Evolutionary conservation across 2,329 filamentous ascomycete species (phyloP), one percentile per base, ranked within the genome.

Genomic region (Elsinoe ampelina): DNA sequence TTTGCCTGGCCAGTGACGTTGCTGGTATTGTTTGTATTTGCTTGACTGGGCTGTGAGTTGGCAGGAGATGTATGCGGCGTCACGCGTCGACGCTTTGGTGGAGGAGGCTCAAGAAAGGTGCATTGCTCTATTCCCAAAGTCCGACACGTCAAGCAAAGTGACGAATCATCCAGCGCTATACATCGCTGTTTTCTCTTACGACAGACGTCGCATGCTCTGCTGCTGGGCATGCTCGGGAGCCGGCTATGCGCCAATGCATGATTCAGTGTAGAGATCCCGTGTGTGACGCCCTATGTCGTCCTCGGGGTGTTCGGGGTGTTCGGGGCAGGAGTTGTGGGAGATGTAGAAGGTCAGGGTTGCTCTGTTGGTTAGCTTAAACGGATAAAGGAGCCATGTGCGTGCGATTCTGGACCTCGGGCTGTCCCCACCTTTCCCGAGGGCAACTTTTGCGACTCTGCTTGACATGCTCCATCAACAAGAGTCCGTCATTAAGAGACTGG

Each of bases 101-200:
- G 57, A 7, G 56, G 38, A 15, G 57, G 57, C 26, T 59, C 57
- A n/a, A 84, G 77, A 68, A 90, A 83, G 50, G 88, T 91, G 72
- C 88, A 93, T 63, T 89, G 84, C 67, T 87, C 81, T 64, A 84
- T 85, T 71, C 85, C 48, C 7, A 52, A 84, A 67, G 84, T 83
- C 68, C 87, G 84, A 59, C 64, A 66, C 17, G 63, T 57, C 34
- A 64, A 60, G 30, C 63, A 65, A 20, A 61, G 59, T 13, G 55
- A 30, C 32, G 61, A 60, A 56, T 59, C 62, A 22, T 61, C 57
- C 41, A 63, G 62, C 17, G 63, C 64, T 42, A 65, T 62, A 50
- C 64, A 66, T 55, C 65, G 61, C 39, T 57, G 61, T 41, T 64
- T 65, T 12, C 63, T 48, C 11, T 60, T 57, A 13, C 63, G 57